Conservation (phyloP, 2,329 filamentous ascomycete genomes). For the Cercospora citrullina region DNA sequence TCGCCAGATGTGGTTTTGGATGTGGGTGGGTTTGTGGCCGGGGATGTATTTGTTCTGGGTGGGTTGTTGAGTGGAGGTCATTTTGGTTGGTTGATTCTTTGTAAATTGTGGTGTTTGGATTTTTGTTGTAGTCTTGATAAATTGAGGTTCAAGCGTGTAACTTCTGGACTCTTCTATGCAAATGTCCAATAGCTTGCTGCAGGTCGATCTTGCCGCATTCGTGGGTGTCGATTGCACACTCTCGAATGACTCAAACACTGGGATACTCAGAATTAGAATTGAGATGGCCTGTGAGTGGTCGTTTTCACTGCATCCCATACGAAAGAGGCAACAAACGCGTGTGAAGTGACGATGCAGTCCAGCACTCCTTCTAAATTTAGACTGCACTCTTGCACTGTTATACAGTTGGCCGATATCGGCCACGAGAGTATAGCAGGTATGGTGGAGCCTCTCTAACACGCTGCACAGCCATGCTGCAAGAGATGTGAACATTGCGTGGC, state of each 20-base stretch:
- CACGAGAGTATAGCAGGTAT: too few species aligned
- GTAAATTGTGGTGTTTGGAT: background rate
- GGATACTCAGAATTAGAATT: background rate
- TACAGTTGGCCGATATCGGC: background rate
- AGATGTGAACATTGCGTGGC: background rate
- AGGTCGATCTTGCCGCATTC: background rate
- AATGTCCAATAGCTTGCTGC: background rate
- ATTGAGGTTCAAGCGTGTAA: background rate
- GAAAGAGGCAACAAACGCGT: background rate
- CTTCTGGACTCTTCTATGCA: background rate
- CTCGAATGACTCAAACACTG: background rate
- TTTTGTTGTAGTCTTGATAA: background rate
- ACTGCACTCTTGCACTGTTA: background rate
- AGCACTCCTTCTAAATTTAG: background rate
- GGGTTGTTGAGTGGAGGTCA: background rate
- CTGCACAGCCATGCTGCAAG: background rate
- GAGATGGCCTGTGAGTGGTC: background rate
- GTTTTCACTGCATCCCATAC: background rate
- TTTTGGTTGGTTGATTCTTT: background rate
- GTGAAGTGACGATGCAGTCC: background rate
- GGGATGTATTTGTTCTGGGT: constrained; percentile 40
- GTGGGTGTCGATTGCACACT: background rate
- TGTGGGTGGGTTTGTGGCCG: constrained; percentile 44
- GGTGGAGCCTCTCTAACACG: background rate
- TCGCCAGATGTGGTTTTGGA: constrained; percentile 48